Evolutionary conservation across 192 early-diverging fungal genomes (phyloP), one percentile per base, ranked within the genome.

Genomic region (Lobulomyces angularis): DNA sequence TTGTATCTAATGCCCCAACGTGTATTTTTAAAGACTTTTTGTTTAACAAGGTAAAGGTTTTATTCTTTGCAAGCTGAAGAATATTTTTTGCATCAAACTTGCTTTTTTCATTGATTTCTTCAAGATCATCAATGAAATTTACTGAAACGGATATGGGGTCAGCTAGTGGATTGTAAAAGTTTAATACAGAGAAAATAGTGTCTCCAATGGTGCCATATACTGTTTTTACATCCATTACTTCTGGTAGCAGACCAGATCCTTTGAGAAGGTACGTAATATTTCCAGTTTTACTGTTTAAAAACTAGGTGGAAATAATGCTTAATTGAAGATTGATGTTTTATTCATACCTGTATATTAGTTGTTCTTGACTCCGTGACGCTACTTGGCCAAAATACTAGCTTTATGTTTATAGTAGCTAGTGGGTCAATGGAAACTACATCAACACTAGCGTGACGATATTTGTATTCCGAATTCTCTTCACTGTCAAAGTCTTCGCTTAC

Each of bases 311-410:
- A 11, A 33, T 37, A n/a, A 46, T 7, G 8, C 22, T 39, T 37
- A 46, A 46, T 9, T 28, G 34, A 5, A 26, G 22, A 24, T 35
- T 34, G 2, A 23, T 23, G 16, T 22, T 26, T 28, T 46, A 14
- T 6, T 32, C 18, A 50, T 18, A 50, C 5, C 8, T 50, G 25
- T 20, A 50, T 19, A 11, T 18, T 36, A 23, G 20, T 19, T 0
- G 45, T 8, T 18, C 36, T 34, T 5, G 37, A 27, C 38, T 72
- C 55, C 9, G 63, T 63, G 33, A 68, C 23, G 1, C 55, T 55
- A 14, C 47, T 58, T 3, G 69, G 69, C 69, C 69, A 72, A 43
- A 65, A 72, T 1, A 62, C 35, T 3, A 72, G 34, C 42, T 68
- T 61, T 25, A 65, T 34, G 36, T 61, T 42, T 14, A 46, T 29